A percentile compares a stretch with the other conserved stretches of the same genome.
Evolutionary conservation across 305 asterid species (phyloP).

Genomic region (Ajuga reptans): DNA sequence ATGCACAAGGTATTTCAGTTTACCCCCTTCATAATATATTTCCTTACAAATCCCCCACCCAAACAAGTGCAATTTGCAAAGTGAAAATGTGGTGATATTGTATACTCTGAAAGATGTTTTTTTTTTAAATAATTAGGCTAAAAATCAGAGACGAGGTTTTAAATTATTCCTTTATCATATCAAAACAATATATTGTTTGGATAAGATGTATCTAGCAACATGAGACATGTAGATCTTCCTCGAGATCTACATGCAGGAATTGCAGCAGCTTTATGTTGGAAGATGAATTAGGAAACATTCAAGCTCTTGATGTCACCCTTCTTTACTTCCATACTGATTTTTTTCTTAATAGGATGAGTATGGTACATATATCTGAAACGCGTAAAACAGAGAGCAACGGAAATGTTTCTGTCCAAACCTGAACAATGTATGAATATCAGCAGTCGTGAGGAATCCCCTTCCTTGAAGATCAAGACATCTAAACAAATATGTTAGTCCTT

Average conservation of each 20-base stretch:
- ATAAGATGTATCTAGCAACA: slow-evolving; percentile 42
- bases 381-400: neutral
- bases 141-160: neutral
- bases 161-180: neutral
- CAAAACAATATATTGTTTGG: neutral
- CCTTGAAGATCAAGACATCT: slow-evolving; percentile 91
- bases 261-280: slow-evolving; percentile 46
- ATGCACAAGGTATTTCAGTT: neutral
- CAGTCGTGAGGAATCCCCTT: slow-evolving; percentile 82
- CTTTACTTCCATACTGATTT: slow-evolving; percentile 43
- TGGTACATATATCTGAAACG: neutral
- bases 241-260: slow-evolving; percentile 59
- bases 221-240: slow-evolving; percentile 54
- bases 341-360: neutral
- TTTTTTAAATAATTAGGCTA: neutral
- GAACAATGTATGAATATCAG: slow-evolving; percentile 88
- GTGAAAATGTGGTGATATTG: neutral
- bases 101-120: neutral
- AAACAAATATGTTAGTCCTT: slow-evolving; percentile 84
- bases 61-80: neutral
- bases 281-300: slow-evolving; percentile 50
- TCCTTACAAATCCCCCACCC: neutral
- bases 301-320: slow-evolving; percentile 42
- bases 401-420: slow-evolving; percentile 36
- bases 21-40: neutral